Percentiles rank a stretch among this genome's conserved stretches.
Evolutionary conservation across 768 basidiomycete species (phyloP).

Genomic region (Pholiota conissans): DNA sequence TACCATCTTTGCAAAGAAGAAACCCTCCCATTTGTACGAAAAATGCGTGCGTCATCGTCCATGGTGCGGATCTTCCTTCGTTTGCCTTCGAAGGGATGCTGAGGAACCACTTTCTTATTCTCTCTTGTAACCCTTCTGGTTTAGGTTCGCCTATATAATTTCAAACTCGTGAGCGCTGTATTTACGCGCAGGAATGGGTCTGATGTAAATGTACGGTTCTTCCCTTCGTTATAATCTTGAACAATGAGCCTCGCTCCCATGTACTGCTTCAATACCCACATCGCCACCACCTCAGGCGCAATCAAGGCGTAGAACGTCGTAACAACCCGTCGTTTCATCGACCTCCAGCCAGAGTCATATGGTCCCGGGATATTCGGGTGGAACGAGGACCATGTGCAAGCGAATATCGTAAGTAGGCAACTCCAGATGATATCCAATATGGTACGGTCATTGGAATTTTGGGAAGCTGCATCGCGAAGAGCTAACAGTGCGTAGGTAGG

Average conservation of each 20-base stretch:
- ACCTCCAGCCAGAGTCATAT: background rate
- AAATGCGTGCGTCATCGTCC: background rate
- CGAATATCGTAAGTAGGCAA: background rate
- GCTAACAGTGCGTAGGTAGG: background rate
- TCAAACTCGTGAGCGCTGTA: background rate
- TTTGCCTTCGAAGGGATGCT: background rate
- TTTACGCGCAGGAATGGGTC: background rate
- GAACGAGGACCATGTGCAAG: background rate
- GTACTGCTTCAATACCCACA: background rate
- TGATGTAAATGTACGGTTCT: too few relatives aligned
- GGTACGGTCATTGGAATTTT: background rate
- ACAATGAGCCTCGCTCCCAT: background rate
- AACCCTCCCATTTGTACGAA: slow-evolving; percentile 1
- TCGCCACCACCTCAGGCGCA: background rate
- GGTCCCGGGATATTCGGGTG: background rate
- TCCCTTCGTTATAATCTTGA: background rate
- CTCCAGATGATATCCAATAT: background rate
- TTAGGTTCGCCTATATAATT: background rate
- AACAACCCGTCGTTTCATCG: background rate
- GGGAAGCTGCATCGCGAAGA: background rate
- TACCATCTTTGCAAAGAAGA: background rate
- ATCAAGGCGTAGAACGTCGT: background rate
- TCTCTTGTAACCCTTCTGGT: background rate
- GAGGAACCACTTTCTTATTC: background rate
- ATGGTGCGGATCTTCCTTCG: background rate